Evolutionary conservation across 2,329 filamentous ascomycete genomes (phyloP).

Genomic region (Alternaria sp.): DNA sequence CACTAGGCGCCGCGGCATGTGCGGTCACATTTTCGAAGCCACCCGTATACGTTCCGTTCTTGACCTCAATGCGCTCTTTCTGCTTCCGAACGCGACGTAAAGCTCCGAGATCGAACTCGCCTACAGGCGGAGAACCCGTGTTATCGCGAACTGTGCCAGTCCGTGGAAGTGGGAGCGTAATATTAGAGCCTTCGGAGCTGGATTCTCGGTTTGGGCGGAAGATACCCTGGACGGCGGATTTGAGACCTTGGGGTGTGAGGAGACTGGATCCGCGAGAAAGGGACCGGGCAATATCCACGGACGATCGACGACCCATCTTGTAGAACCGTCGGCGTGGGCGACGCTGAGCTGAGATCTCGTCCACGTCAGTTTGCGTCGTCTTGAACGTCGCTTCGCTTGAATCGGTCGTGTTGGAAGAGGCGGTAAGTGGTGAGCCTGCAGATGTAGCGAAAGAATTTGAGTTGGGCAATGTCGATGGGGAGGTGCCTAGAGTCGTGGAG

Average conservation of each 20-base stretch:
- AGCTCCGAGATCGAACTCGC: constrained; percentile 36
- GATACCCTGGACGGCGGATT: constrained; percentile 35
- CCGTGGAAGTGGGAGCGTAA: constrained; percentile 38
- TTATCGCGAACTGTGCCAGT: constrained; percentile 33
- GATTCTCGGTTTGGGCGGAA: constrained; percentile 37
- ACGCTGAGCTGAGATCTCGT: constrained; percentile 30
- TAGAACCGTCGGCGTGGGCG: constrained; percentile 37
- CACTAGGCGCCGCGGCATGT: neutral
- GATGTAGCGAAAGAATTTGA: constrained; percentile 14
- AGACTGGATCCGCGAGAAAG: constrained; percentile 20
- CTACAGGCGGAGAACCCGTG: constrained; percentile 5
- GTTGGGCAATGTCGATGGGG: constrained; percentile 13
- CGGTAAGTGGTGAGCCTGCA: constrained; percentile 17
- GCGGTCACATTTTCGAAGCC: constrained; percentile 19
- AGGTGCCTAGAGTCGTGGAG: neutral
- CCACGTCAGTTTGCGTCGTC: constrained; percentile 40
- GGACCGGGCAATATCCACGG: constrained; percentile 26
- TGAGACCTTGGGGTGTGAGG: constrained; percentile 34
- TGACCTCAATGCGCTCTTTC: constrained; percentile 33
- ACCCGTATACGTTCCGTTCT: constrained; percentile 19
- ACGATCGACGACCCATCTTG: constrained; percentile 33
- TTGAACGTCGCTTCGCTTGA: constrained; percentile 38
- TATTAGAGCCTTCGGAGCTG: constrained; percentile 41
- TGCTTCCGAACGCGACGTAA: constrained; percentile 34
- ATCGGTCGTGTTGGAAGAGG: constrained; percentile 22